Base-by-base conservation (phyloP, 169 alveolate species). In the Eimeria necatrix region DNA sequence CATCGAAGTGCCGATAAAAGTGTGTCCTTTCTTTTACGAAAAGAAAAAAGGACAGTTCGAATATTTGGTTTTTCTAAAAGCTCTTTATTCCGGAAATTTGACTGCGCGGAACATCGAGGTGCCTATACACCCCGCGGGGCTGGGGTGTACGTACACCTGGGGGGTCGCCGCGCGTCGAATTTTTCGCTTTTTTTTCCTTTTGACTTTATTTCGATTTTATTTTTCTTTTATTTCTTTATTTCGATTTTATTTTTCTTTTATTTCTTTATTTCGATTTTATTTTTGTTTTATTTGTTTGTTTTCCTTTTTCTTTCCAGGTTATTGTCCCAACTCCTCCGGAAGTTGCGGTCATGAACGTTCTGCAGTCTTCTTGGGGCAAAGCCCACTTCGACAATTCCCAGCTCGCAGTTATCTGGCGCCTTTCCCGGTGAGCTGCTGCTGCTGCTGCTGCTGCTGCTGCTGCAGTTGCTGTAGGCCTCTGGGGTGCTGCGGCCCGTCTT, bases 301-400 rank as follows among this genome's bases (percentile, higher is more conserved):
- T 8, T 68, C 10, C 20, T 14, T 26, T 26, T 46, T 20, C 32
- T 16, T 12, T 88, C n/a, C 94, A 88, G 94, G 94, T 88, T 2
- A 20, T 88, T 49, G 78, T 88, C 20, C 94, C 94, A 1, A 64
- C 86, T 12, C 94, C 94, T n/a, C 94, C 94, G 59, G 59, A 68
- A 53, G 51, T 71, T 51, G n/a, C 87, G 41, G 86, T 10, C 46
- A 41, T 88, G 16, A 46, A 26, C 4, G 71, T 70, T 46, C 94
- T 71, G 5, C 85, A 70, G 52, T 59, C 78, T n/a, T 68, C 78
- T 16, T 46, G 32, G 81, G 94, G 94, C 32, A 88, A 88, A 51
- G 86, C 86, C 32, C 32, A 52, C 9, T 41, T 52, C 8, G 95
- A 91, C 59, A 61, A 24, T 32, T 64, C 95, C 16, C 91, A 91